Percentiles rank a stretch among this genome's conserved stretches.
phyloP scores from a whole-genome alignment of 768 basidiomycete genomes.

The Daedalea quercina region DNA sequence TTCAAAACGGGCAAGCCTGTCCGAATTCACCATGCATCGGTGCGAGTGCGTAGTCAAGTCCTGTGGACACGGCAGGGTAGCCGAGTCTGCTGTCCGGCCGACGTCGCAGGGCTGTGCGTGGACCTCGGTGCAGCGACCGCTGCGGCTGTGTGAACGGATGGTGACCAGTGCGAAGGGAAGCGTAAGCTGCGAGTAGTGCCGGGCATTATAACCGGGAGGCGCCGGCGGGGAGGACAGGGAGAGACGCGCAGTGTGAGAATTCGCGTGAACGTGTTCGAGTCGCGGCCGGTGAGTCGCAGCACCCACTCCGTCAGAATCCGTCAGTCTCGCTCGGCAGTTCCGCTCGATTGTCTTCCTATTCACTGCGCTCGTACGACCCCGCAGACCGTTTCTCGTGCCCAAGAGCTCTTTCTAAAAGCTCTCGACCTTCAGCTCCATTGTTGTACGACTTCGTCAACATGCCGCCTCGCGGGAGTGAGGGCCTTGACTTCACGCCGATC shows the following conservation, averaged over 20 bases:
- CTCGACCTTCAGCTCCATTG: not conserved
- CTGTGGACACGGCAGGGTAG: no score
- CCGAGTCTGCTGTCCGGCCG: no score
- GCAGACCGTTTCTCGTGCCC: not conserved
- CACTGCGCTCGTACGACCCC: not conserved
- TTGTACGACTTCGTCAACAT: conserved; percentile 20
- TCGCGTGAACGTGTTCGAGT: conserved; percentile 1
- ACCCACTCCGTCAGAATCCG: no score
- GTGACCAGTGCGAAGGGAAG: not conserved
- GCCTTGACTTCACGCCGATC: conserved; percentile 86
- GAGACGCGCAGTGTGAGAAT: conserved; percentile 4
- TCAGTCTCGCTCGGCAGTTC: not conserved
- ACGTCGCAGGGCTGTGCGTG: no score
- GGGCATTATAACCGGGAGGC: not conserved
- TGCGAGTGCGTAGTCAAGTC: no score
- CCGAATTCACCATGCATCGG: no score
- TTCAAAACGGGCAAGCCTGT: no score
- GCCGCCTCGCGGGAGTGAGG: conserved; percentile 48
- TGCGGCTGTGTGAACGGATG: no score
- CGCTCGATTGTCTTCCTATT: not conserved
- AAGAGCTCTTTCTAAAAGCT: not conserved
- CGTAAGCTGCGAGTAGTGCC: not conserved
- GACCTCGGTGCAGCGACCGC: no score
- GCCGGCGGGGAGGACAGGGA: not conserved
- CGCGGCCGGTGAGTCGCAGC: not conserved